Base-by-base conservation (phyloP, 2,329 filamentous ascomycete genomes). In the Tolypocladium endophyticum region DNA sequence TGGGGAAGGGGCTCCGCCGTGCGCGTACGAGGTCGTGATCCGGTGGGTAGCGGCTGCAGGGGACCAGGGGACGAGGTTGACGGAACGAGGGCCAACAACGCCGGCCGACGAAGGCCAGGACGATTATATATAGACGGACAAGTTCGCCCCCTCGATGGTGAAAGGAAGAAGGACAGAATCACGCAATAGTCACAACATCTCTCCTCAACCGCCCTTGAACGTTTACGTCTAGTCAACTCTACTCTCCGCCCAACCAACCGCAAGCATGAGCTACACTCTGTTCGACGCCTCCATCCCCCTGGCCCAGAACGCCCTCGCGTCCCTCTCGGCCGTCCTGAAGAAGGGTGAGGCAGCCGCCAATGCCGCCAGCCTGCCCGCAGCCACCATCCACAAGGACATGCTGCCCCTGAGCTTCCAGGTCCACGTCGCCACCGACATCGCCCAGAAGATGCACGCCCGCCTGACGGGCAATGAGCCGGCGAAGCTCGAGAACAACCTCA, bases 391-490 rank as follows among this genome's bases (percentile, higher is more conserved):
- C 62, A 66, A 70, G 3, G 76, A 79, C 70, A 80, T 80, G 78
- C 70, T 73, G 11, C 72, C 75, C 57, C 66, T 79, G 41, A 68
- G 60, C 64, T 73, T 75, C 68, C 78, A 80, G 66, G 67, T 78
- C 59, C 61, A 63, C 62, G 65, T 72, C 60, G 64, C 66, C 45
- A 65, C 70, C 61, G 69, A 73, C 63, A 55, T 62, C 11, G 61
- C 67, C 35, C 61, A 67, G 60, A 72, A 73, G 68, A 60, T 74
- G 23, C 64, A 71, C 43, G 69, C 71, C 23, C 73, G 72, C 61
- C 63, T 71, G 47, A 63, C 64, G 14, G 76, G 73, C 64, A 55
- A 43, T 4, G 68, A 72, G 50, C 69, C 71, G 12, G 57, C 66
- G 14, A 7, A 56, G 2, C 60, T 68, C 1, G 61, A 68, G 35